phyloP scores from a whole-genome alignment of 2,329 filamentous ascomycete species.

The Hymenoscyphus albidus region DNA sequence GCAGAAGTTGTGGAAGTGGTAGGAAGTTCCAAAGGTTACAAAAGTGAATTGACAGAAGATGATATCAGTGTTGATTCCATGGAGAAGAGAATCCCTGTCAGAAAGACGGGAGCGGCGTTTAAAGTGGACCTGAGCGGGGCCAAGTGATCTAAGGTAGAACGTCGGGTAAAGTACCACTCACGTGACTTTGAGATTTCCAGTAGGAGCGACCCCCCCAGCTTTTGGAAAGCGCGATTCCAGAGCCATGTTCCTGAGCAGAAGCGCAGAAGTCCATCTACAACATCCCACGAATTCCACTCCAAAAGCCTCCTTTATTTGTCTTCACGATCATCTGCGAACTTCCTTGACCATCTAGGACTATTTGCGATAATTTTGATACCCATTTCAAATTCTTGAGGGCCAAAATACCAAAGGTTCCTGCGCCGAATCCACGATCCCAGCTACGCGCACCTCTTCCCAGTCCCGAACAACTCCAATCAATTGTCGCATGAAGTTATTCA shows the following conservation, averaged over 20 bases:
- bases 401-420: background rate
- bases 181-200: background rate
- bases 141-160: background rate
- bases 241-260: background rate
- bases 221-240: background rate
- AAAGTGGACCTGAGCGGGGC: too few species aligned
- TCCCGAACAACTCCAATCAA: background rate
- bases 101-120: too few species aligned
- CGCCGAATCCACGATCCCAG: background rate
- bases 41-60: too few species aligned
- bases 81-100: too few species aligned
- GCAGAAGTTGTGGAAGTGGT: too few species aligned
- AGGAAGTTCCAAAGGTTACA: too few species aligned
- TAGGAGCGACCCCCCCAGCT: background rate
- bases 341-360: background rate
- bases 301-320: background rate
- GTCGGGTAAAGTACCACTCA: background rate
- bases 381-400: background rate
- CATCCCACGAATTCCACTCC: background rate
- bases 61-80: too few species aligned
- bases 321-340: background rate
- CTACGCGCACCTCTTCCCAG: background rate
- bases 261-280: background rate
- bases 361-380: background rate
- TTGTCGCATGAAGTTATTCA: constrained; percentile 27